phyloP scores from a whole-genome alignment of 257 asterid genomes.

The Gynochthodes officinalis region DNA sequence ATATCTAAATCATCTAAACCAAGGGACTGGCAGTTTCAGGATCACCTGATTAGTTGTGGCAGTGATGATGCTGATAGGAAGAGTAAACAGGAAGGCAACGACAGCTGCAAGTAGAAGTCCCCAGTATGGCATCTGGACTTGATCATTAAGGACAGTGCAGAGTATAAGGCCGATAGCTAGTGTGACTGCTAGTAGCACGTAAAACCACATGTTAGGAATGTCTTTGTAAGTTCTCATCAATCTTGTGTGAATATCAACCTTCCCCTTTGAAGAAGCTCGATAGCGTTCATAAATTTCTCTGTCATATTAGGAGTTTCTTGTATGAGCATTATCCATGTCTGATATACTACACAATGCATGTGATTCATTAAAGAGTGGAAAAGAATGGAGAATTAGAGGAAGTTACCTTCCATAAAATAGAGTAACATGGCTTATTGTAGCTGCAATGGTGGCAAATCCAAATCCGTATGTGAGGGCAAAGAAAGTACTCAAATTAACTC shows the following conservation, averaged over 20 bases:
- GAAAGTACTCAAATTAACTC: conserved; percentile 54
- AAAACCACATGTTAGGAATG: conserved; percentile 73
- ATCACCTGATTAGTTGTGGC: conserved; percentile 79
- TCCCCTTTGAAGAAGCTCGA: conserved; percentile 52
- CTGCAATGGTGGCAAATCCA: conserved; percentile 80
- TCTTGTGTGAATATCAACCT: conserved; percentile 57
- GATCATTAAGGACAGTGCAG: conserved; percentile 49
- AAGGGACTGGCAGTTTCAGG: neutral
- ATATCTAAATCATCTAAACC: no score
- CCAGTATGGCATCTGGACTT: conserved; percentile 70
- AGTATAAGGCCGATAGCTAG: conserved; percentile 40
- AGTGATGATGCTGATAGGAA: conserved; percentile 68
- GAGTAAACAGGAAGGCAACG: conserved; percentile 54
- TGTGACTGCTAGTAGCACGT: conserved; percentile 47
- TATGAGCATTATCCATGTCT: no score
- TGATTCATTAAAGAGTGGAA: neutral
- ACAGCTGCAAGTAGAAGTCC: conserved; percentile 56
- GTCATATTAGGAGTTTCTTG: conserved; percentile 3
- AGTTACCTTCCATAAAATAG: conserved; percentile 69
- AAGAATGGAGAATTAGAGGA: neutral
- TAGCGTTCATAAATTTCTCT: conserved; percentile 62
- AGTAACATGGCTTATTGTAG: conserved; percentile 61
- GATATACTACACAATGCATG: no score
- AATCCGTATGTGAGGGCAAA: conserved; percentile 66
- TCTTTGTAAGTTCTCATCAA: conserved; percentile 62